Evolutionary conservation across 768 basidiomycete species (phyloP), one percentile per base, ranked within the genome.

Genomic region (Krasilnikovozyma curviuscula): DNA sequence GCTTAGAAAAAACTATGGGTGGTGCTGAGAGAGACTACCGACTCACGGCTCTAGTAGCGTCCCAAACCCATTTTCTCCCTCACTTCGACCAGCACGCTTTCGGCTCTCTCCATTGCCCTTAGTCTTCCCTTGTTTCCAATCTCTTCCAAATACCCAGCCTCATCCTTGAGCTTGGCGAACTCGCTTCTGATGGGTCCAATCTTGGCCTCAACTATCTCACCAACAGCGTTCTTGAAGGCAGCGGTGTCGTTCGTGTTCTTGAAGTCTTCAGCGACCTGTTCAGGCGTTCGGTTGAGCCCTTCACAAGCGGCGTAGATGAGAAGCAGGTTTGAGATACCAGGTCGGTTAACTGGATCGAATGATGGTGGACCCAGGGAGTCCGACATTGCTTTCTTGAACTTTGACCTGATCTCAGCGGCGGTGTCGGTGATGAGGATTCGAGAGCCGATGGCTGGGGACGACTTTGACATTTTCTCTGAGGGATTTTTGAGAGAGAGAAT

Each of bases 401-500:
- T 93, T 23, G 69, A 59, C 39, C 62, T 60, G 38, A 91, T 83
- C 58, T 73, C 64, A 1, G 65, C 56, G 9, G 72, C 61, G 0
- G 73, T 65, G 60, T 95, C 89, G 23, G 81, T 89, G 32, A 97
- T 70, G 47, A 84, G 71, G 59, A 95, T 85, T 23, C 88, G 79
- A 0, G 86, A 89, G 14, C 74, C 65, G 1, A 74, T 50, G 60
- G 83, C 77, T 0, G 78, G 79, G 0, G 84, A 72, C 0, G 89
- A 95, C 63, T 95, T 95, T 30, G 89, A 93, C 88, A 97, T 97
- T 62, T 95, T 97, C 3, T 78, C 73, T 0, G 70, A 68, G 1
- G 86, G 83, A 60, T 88, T 81, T 49, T 76, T 77, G 16, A 97
- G 76, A 2, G 86, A 89, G 23, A 91, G 73, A 16, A 95, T 71